Evolutionary conservation across 805 yeast genomes (phyloP).

Genomic region (Barnettozyma vustinii): DNA sequence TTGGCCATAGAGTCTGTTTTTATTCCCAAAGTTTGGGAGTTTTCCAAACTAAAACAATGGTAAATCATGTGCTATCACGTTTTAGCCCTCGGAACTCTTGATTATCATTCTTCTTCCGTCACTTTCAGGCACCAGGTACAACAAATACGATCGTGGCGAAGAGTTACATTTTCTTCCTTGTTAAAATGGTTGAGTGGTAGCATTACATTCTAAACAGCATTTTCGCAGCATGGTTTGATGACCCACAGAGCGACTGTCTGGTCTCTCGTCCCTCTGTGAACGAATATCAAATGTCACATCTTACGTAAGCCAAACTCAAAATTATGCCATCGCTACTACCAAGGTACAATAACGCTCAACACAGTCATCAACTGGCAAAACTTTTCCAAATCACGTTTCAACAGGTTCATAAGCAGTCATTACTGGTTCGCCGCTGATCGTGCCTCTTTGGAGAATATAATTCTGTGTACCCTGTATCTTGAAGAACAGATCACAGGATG

Average conservation of each 20-base stretch:
- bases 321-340: constrained; percentile 1
- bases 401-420: not conserved
- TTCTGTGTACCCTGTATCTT: not conserved
- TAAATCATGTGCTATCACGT: not conserved
- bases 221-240: too few relatives aligned
- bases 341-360: constrained; percentile 1
- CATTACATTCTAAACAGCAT: too few relatives aligned
- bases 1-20: constrained; percentile 23
- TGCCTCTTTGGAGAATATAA: not conserved
- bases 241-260: too few relatives aligned
- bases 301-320: not conserved
- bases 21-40: not conserved
- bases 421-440: not conserved
- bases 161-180: too few relatives aligned
- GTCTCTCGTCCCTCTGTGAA: too few relatives aligned
- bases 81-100: not conserved
- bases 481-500: not conserved
- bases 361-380: not conserved
- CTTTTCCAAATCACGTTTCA: not conserved
- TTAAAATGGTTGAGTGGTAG: too few relatives aligned
- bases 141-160: too few relatives aligned
- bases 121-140: too few relatives aligned
- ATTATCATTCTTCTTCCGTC: too few relatives aligned
- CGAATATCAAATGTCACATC: not conserved
- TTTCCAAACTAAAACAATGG: not conserved